Conservation (phyloP, 2,329 filamentous ascomycete species). For the Fusarium pilosicola region DNA sequence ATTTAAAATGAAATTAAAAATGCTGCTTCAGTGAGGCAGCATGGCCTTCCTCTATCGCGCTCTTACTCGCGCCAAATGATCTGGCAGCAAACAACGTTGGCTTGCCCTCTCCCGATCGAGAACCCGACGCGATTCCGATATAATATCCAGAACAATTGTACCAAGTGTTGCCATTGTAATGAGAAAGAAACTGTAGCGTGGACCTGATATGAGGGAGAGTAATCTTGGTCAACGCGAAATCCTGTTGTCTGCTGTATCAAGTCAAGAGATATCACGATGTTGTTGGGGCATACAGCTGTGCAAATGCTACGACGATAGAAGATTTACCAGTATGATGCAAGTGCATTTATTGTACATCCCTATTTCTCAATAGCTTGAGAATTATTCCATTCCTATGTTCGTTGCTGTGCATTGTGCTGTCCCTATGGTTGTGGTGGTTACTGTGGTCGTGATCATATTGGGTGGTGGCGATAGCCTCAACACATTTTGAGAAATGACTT, state of each 20-base stretch:
- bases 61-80: background rate
- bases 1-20: background rate
- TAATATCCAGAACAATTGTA: background rate
- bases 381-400: background rate
- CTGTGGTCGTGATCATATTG: background rate
- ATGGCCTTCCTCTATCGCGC: background rate
- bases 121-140: background rate
- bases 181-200: background rate
- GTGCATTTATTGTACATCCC: background rate
- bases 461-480: conserved; percentile 15
- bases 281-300: background rate
- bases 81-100: background rate
- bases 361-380: background rate
- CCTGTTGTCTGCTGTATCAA: background rate
- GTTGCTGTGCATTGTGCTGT: background rate
- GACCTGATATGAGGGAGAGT: no score
- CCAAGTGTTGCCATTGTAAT: conserved; percentile 7
- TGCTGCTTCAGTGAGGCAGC: background rate
- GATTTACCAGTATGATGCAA: conserved; percentile 3
- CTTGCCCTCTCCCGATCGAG: background rate
- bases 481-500: background rate
- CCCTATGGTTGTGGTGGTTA: background rate
- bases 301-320: background rate
- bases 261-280: no score
- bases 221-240: background rate